Conservation (phyloP, 257 asterid species). For the Solanum ossicruentum region DNA sequence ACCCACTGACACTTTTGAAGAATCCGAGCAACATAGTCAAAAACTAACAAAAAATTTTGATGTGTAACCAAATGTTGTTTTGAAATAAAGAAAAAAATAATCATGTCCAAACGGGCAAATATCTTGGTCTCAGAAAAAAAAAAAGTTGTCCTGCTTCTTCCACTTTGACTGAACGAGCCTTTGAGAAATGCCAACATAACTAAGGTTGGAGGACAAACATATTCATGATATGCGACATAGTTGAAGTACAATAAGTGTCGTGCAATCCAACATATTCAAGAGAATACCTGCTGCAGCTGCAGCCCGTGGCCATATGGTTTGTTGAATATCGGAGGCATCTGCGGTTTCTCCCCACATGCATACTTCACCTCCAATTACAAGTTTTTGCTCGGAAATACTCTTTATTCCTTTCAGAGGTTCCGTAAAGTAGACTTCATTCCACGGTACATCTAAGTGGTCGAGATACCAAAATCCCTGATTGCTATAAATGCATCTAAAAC, state of each 20-base stretch:
- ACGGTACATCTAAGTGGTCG: conserved; percentile 83
- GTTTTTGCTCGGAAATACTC: conserved; percentile 49
- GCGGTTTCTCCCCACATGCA: conserved; percentile 93
- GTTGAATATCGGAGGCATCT: conserved; percentile 77
- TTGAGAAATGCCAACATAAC: background rate
- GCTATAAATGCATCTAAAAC: conserved; percentile 82
- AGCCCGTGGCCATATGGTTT: conserved; percentile 98
- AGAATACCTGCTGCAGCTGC: conserved; percentile 87
- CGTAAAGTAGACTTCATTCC: conserved; percentile 61
- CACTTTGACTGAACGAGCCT: background rate
- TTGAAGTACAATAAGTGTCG: background rate
- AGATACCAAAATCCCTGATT: conserved; percentile 90
- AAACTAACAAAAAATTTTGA: background rate
- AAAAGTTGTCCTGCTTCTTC: background rate
- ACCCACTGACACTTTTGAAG: no score
- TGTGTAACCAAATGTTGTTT: background rate
- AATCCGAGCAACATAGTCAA: no score
- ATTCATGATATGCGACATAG: background rate
- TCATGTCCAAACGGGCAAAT: background rate
- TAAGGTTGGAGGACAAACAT: background rate
- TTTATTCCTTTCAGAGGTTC: conserved; percentile 69
- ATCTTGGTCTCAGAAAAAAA: background rate
- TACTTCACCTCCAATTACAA: conserved; percentile 89
- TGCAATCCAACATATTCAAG: background rate
- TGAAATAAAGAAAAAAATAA: background rate